Base-by-base conservation (phyloP, 257 asterid genomes). In the Mentha longifolia region DNA sequence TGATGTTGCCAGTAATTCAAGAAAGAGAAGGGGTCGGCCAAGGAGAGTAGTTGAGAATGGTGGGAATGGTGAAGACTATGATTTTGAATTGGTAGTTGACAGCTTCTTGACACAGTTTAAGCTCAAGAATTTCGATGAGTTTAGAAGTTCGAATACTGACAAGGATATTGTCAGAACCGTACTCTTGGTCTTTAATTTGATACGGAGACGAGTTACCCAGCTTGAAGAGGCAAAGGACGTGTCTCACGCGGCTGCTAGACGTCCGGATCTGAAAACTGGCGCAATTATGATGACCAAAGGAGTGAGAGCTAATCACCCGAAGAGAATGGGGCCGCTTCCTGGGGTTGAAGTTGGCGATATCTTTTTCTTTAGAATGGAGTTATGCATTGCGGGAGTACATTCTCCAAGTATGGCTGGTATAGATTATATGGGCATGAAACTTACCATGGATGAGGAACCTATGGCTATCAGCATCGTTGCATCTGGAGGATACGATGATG, bases 401-500 rank as follows among this genome's bases (percentile, higher is more conserved):
- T 79, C 97, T 61, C 99, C 89, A 10, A 91, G 86, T 68, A 94
- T 94, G 97, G 97, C 89, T 37, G 99, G 99, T 16, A 91, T 94
- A 52, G 99, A 94, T 79, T 94, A 89, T 66, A 84, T 91, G 90
- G 83, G 84, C 42, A 81, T 85, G 56, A 88, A 82, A 77, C 61
- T 77, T 57, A 80, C 89, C 16, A 60, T 61, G 77, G 91, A 83
- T 52, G 97, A 91, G 47, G 99, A 94, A 58, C 98, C 98, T 55
- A 64, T 94, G 68, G 98, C 99, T 22, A 87, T 94, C 45, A 89
- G 99, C 84, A 91, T 94, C 16, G 99, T 94, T 33, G 83, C 97
- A 5, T 83, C 99, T 19, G 99, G 97, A 68, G 96, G 99, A 37
- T 94, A 94, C 42, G 97, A 89, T 31, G 95, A 91, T 76, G 88